A percentile compares a stretch with the other conserved stretches of the same genome.
phyloP scores from a whole-genome alignment of 163 green algal species.

The Scenedesmus sp. region DNA sequence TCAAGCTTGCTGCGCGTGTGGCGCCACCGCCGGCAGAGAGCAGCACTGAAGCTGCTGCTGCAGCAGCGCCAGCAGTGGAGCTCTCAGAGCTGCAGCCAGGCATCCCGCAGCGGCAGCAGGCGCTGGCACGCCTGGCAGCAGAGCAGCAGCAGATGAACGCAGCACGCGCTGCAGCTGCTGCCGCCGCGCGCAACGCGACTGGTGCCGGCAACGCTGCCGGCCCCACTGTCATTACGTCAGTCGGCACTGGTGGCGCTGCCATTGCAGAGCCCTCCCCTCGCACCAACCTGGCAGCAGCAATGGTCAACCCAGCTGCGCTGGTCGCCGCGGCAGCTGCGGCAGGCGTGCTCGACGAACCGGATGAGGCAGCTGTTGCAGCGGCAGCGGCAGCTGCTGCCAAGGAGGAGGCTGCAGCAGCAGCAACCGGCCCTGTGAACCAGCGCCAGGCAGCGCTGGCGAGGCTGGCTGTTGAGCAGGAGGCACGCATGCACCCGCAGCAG shows the following conservation, averaged over 20 bases:
- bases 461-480: constrained; percentile 38
- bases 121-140: constrained; percentile 42
- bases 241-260: background rate
- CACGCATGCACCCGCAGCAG: constrained; percentile 17
- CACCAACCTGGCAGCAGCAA: constrained; percentile 26
- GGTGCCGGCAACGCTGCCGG: background rate
- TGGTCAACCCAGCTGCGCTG: constrained; percentile 34
- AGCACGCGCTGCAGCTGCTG: background rate
- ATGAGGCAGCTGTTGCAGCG: background rate
- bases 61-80: constrained; percentile 29
- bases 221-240: background rate
- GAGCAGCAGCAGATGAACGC: constrained; percentile 32
- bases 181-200: background rate
- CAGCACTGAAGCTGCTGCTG: constrained; percentile 2
- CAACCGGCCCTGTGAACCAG: background rate
- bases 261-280: constrained; percentile 16
- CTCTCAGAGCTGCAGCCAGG: constrained; percentile 43
- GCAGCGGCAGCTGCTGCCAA: background rate
- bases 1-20: constrained; percentile 17
- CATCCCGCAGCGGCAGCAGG: constrained; percentile 48
- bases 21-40: background rate
- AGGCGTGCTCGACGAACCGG: constrained; percentile 37
- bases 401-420: background rate
- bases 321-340: constrained; percentile 44
- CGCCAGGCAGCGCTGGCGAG: constrained; percentile 11